Evolutionary conservation across 2,329 filamentous ascomycete species (phyloP).

Genomic region (Trichoderma sp.): DNA sequence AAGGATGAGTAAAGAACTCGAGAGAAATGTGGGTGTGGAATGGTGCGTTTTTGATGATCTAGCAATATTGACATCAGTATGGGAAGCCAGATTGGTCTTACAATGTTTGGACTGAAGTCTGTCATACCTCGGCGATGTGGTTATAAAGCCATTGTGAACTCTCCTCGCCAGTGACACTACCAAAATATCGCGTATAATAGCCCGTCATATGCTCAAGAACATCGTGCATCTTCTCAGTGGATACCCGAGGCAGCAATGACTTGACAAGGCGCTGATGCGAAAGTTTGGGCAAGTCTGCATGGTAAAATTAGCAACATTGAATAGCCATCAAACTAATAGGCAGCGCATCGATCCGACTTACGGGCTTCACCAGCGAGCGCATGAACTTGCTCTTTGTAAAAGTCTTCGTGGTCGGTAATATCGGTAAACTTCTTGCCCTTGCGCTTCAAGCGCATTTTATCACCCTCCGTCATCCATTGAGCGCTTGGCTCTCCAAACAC

Average conservation of each 20-base stretch:
- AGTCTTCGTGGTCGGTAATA: constrained; percentile 61
- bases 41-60: constrained; percentile 34
- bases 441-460: constrained; percentile 67
- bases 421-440: constrained; percentile 71
- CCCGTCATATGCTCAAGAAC: constrained; percentile 61
- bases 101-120: constrained; percentile 41
- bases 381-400: constrained; percentile 33
- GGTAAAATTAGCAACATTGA: not conserved
- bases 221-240: constrained; percentile 61
- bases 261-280: constrained; percentile 53
- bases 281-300: constrained; percentile 34
- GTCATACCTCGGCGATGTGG: constrained; percentile 28
- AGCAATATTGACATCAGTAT: not conserved
- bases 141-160: constrained; percentile 14
- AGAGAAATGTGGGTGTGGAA: constrained; percentile 29
- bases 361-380: constrained; percentile 31
- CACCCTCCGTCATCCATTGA: constrained; percentile 67
- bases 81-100: constrained; percentile 42
- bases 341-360: constrained; percentile 20
- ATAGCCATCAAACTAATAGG: not conserved
- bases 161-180: constrained; percentile 15
- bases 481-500: constrained; percentile 59
- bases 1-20: constrained; percentile 59
- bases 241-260: constrained; percentile 55
- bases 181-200: constrained; percentile 60